Evolutionary conservation across 495 filamentous ascomycete genomes (phyloP).

Genomic region (Lineolata rhizophorae): DNA sequence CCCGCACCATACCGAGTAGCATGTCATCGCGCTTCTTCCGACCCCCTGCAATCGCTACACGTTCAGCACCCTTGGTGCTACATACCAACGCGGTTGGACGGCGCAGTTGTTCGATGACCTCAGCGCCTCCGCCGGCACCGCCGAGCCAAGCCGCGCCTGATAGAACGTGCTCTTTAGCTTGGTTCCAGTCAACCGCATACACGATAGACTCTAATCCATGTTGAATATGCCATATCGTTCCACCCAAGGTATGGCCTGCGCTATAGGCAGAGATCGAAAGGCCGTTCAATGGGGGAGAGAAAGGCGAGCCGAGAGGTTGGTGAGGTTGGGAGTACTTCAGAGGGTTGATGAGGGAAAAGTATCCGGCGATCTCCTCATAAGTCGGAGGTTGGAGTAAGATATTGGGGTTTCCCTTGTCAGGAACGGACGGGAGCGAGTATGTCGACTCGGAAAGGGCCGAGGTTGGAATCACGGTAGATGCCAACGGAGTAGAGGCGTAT

Average conservation of each 20-base stretch:
- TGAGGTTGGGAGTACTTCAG: constrained; percentile 95
- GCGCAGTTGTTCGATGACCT: constrained; percentile 78
- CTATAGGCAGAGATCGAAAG: constrained; percentile 93
- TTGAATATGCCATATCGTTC: constrained; percentile 97
- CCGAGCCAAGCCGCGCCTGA: constrained; percentile 86
- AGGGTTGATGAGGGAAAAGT: constrained; percentile 80
- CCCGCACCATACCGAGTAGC: constrained; percentile 58
- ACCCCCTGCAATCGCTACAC: constrained; percentile 43
- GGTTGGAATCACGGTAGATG: constrained; percentile 53
- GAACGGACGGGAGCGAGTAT: constrained; percentile 19
- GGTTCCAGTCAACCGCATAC: constrained; percentile 96
- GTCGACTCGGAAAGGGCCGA: constrained; percentile 44
- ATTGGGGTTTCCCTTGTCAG: constrained; percentile 15
- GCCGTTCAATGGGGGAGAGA: constrained; percentile 73
- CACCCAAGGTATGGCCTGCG: constrained; percentile 85
- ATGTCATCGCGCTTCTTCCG: constrained; percentile 65
- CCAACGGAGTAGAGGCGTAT: constrained; percentile 73
- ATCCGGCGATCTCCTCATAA: constrained; percentile 68
- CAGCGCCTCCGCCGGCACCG: constrained; percentile 59
- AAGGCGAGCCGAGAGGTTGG: constrained; percentile 63
- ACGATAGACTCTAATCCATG: constrained; percentile 94
- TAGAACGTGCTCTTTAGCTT: constrained; percentile 78
- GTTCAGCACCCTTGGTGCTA: constrained; percentile 60
- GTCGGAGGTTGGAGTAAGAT: constrained; percentile 67
- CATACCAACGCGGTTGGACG: constrained; percentile 89